Percentiles rank a stretch among this genome's conserved stretches.
These are phyloP conservation scores for Gryganskiella cystojenkinii DNA, from an alignment of 192 early-diverging fungal species.

Conservation along the genomic window DNA sequence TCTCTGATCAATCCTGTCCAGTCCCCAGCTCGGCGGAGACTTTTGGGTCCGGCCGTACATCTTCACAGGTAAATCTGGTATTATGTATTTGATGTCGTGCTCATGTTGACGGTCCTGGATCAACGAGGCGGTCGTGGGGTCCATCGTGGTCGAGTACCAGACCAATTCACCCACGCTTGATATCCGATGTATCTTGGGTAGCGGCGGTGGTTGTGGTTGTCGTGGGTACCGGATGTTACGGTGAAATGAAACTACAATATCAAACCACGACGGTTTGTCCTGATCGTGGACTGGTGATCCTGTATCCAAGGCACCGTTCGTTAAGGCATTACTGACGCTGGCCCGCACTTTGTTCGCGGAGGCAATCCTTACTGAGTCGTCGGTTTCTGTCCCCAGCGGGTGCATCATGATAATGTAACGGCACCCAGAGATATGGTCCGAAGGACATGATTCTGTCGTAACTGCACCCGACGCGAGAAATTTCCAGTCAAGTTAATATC, in stretches of 20 bases:
- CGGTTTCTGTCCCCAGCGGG: not conserved
- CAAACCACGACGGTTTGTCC: constrained; percentile 20
- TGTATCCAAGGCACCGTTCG: no score
- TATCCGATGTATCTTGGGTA: not conserved
- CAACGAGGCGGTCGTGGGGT: constrained; percentile 14
- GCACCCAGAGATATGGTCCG: constrained; percentile 31
- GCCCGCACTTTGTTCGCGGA: not conserved
- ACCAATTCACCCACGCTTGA: constrained; percentile 21
- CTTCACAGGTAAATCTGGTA: constrained; percentile 29
- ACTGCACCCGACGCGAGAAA: no score
- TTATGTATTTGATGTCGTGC: constrained; percentile 36
- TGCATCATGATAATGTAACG: constrained; percentile 51
- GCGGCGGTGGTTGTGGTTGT: not conserved
- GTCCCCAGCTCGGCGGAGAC: constrained; percentile 42
- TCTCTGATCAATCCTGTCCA: constrained; percentile 45
- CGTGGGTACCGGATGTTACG: no score
- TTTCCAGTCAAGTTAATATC: no score
- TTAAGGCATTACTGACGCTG: not conserved
- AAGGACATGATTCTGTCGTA: constrained; percentile 10
- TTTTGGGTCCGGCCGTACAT: constrained; percentile 35
- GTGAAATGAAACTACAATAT: constrained; percentile 2
- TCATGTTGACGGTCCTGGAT: constrained; percentile 17
- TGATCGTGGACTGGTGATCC: no score
- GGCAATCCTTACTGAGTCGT: not conserved
- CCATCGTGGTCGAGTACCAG: constrained; percentile 35